phyloP scores from a whole-genome alignment of 768 basidiomycete genomes.

The Mycena olivaceomarginata region DNA sequence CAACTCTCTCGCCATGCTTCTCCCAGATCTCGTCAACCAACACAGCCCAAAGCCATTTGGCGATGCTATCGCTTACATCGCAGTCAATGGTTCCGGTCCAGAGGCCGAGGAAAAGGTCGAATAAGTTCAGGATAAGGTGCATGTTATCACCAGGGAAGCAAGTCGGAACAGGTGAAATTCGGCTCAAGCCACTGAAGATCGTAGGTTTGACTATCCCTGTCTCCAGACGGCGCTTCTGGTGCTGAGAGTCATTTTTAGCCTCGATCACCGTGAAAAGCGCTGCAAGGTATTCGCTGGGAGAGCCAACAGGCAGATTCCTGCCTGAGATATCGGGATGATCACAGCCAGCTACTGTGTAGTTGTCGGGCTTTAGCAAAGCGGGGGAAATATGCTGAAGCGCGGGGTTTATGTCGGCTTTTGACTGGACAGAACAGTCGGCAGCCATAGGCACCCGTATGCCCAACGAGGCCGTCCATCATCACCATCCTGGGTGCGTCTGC shows the following conservation, averaged over 20 bases:
- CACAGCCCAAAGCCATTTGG: constrained; percentile 56
- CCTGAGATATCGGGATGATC: constrained; percentile 50
- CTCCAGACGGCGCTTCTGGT: constrained; percentile 38
- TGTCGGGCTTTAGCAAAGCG: constrained; percentile 50
- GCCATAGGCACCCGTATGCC: constrained; percentile 57
- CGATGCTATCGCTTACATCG: constrained; percentile 42
- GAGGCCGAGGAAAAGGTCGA: constrained; percentile 30
- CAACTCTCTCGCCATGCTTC: constrained; percentile 44
- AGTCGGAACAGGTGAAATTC: constrained; percentile 50
- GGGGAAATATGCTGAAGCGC: constrained; percentile 57
- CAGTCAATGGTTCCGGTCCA: constrained; percentile 51
- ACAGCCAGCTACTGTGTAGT: constrained; percentile 47
- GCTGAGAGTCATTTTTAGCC: constrained; percentile 43
- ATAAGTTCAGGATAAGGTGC: constrained; percentile 55
- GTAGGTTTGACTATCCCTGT: constrained; percentile 61
- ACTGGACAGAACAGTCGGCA: constrained; percentile 59
- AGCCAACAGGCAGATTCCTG: constrained; percentile 28
- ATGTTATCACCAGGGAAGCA: constrained; percentile 59
- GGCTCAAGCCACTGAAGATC: constrained; percentile 55
- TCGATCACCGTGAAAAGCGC: constrained; percentile 38
- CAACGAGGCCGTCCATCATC: constrained; percentile 55
- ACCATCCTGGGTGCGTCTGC: constrained; percentile 60
- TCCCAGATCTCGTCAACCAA: constrained; percentile 41
- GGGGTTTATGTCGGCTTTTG: constrained; percentile 53
- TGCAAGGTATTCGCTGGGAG: constrained; percentile 33